Base-by-base conservation (phyloP, 2,329 filamentous ascomycete genomes). In the Dactylellina parvicollis region DNA sequence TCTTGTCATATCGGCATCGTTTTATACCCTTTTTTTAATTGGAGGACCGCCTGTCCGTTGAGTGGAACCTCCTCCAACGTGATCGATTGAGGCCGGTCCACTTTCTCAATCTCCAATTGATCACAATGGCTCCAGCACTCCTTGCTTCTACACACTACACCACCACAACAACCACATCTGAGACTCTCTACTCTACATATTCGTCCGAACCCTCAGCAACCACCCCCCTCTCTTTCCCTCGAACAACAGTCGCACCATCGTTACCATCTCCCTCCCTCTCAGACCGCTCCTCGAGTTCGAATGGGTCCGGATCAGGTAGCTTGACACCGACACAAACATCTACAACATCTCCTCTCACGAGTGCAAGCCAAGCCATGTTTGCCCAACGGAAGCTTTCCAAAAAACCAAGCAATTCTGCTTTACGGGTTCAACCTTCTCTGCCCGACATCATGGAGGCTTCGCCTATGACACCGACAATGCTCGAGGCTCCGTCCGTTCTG, bases 351-450 rank as follows among this genome's bases (percentile, higher is more conserved):
- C 46, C 55, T 9, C 46, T 52, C 9, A 52, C 59, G 5, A 73
- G 69, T 26, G 69, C 69, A 36, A 73, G 69, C 46, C 59, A 60
- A 5, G 46, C 42, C 30, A 73, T 73, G 69, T 73, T 73, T 60
- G 69, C 69, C 22, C 69, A 73, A 30, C 49, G 69, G 47, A 73
- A 73, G 47, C 60, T 73, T 46, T 73, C 69, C 14, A 73, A 65
- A 24, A 73, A 73, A 50, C 69, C 69, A 9, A 73, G 69, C 55
- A 73, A 73, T 49, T 73, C 69, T 24, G 49, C 69, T 47, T 50
- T 73, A 50, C 44, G 69, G 50, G 69, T 73, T 8, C 69, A 73
- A 38, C 69, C 69, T 26, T 57, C 50, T 28, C 46, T 73, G 18
- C 57, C 60, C 14, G 69, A 73, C 42, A 73, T 73, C 22, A 38